A percentile compares a stretch with the other conserved stretches of the same genome.
Evolutionary conservation across 345 rosid genomes (phyloP).

Genomic region (Brassica nigra): DNA sequence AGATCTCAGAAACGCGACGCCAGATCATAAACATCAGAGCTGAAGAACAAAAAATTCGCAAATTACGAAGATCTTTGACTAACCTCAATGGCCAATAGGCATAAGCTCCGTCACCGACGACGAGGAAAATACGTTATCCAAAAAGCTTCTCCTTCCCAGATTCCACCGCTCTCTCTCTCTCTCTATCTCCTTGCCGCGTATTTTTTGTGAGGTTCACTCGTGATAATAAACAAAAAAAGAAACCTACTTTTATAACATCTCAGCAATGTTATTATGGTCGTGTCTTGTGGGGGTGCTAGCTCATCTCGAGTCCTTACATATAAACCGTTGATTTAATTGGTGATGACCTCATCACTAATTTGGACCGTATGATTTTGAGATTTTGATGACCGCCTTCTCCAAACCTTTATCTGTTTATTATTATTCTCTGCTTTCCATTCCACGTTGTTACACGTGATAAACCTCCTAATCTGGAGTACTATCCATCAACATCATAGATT

Average conservation of each 20-base stretch:
- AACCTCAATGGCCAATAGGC: conserved; percentile 75
- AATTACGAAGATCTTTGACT: neutral
- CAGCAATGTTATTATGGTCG: neutral
- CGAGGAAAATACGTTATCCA: conserved; percentile 67
- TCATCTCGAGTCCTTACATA: neutral
- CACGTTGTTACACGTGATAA: neutral
- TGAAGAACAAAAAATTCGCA: neutral
- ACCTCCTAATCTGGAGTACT: neutral
- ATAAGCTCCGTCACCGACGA: conserved; percentile 78
- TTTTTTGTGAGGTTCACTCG: conserved; percentile 33
- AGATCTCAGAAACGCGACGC: too few relatives aligned
- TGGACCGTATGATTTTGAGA: neutral
- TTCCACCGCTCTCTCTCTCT: conserved; percentile 22
- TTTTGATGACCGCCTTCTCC: neutral
- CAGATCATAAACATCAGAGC: neutral
- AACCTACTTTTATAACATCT: conserved; percentile 27
- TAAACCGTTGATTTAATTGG: neutral
- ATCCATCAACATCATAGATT: neutral
- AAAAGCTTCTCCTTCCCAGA: neutral
- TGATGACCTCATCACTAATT: neutral
- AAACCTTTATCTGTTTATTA: neutral
- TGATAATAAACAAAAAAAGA: conserved; percentile 4
- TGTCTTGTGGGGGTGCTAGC: too few relatives aligned
- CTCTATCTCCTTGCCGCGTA: conserved; percentile 22
- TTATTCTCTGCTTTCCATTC: neutral